Evolutionary conservation across 2,329 filamentous ascomycete species (phyloP), one percentile per base, ranked within the genome.

Genomic region (Coccinonectria pachysandricola): DNA sequence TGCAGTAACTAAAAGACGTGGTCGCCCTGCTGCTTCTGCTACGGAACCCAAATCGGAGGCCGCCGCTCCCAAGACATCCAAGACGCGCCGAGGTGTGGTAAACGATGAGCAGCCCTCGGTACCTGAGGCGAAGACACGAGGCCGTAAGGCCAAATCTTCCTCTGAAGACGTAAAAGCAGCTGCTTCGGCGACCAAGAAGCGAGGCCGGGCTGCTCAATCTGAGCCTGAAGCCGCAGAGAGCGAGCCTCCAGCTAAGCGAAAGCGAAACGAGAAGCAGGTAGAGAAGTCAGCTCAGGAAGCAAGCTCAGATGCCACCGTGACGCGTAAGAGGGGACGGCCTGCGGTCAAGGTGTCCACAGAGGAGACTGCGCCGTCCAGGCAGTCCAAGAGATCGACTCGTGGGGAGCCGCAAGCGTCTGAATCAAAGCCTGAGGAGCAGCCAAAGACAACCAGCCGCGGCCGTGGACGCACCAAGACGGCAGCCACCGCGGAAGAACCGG

Each of bases 191-290:
- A 12, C 28, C 7, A 42, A 35, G 20, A 43, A 43, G 14, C 30
- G 37, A 8, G 42, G 39, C 1, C 37, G 42, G n/a, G 12, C 42
- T 14, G 37, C 39, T 12, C 31, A 28, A 9, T 21, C 37, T 17
- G 32, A 32, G 4, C 25, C 35, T 0, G 33, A 35, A 4, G 19
- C 31, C 3, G 37, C 34, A 28, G 19, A 18, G n/a, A 24, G 38
- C 6, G 36, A 42, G n/a, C 33, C 40, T 11, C 27, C 36, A 4
- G 13, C 36, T 8, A 45, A 45, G 26, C 39, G 35, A 19, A 34
- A 34, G 10, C 38, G 42, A 6, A 32, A 33, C 12, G 31, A 37
- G 5, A 29, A 26, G 12, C 28, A 32, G 17, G 15, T 34, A 2
- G 30, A 42, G 8, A 28, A 42, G 19, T 15, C 31, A 15, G 24